These are phyloP conservation scores for Nemania bipapillata DNA, from an alignment of 2,329 filamentous ascomycete genomes.

Conservation along the genomic window DNA sequence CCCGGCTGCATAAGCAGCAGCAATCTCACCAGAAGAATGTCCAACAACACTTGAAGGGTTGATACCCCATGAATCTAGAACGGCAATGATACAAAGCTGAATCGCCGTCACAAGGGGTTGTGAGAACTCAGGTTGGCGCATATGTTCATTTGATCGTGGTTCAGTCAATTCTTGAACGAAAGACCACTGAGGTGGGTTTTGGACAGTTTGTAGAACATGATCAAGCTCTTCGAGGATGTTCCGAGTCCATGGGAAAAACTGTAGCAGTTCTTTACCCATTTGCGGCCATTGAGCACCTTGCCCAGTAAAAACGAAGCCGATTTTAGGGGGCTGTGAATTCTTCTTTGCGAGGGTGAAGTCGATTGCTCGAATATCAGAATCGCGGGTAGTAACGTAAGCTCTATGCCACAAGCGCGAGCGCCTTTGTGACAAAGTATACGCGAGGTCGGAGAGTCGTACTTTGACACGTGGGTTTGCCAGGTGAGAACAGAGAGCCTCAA, in stretches of 20 bases:
- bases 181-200: conserved; percentile 39
- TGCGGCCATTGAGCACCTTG: conserved; percentile 45
- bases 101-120: conserved; percentile 42
- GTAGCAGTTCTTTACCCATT: conserved; percentile 39
- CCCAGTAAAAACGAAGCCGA: conserved; percentile 45
- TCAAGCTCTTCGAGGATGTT: conserved; percentile 39
- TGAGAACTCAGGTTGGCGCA: conserved; percentile 41
- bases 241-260: conserved; percentile 15
- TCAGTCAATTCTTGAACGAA: conserved; percentile 43
- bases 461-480: conserved; percentile 45
- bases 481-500: conserved; percentile 41
- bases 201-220: conserved; percentile 22
- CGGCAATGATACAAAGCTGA: conserved; percentile 29
- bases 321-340: background rate
- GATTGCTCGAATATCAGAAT: conserved; percentile 18
- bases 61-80: conserved; percentile 34
- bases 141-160: conserved; percentile 17
- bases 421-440: conserved; percentile 48
- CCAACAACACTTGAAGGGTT: conserved; percentile 32
- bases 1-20: conserved; percentile 34
- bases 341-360: conserved; percentile 1
- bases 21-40: conserved; percentile 45
- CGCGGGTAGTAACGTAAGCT: conserved; percentile 35
- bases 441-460: conserved; percentile 43
- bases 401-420: conserved; percentile 40